phyloP scores from a whole-genome alignment of 176 grass and related monocot genomes.

The Puccinellia tenuiflora region DNA sequence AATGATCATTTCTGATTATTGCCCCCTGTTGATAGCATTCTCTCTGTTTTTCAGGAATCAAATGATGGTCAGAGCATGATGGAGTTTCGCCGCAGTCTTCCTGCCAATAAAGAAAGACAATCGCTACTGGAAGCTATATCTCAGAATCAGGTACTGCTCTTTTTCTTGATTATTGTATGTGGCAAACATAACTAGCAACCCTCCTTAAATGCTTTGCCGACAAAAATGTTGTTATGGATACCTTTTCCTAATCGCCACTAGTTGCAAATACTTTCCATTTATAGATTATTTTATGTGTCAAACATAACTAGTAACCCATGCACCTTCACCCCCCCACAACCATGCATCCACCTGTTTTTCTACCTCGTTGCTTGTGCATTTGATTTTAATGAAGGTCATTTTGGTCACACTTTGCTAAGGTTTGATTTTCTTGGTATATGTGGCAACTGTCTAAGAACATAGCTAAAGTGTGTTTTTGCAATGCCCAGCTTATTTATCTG shows the following conservation, averaged over 20 bases:
- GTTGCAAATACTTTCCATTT: neutral
- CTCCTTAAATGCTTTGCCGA: neutral
- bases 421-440: conserved; percentile 2
- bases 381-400: neutral
- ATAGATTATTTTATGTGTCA: too few species aligned
- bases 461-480: neutral
- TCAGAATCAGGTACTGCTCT: conserved; percentile 69
- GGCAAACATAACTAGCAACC: neutral
- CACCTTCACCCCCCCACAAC: neutral
- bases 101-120: conserved; percentile 81
- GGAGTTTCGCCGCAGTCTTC: conserved; percentile 86
- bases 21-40: neutral
- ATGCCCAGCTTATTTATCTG: neutral
- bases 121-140: conserved; percentile 64
- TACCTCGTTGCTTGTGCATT: neutral
- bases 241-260: too few species aligned
- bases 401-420: neutral
- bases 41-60: conserved; percentile 65
- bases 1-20: neutral
- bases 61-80: conserved; percentile 83
- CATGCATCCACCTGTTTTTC: neutral
- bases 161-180: conserved; percentile 7
- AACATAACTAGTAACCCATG: too few species aligned
- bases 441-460: neutral
- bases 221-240: neutral